phyloP scores from a whole-genome alignment of 257 asterid species.

The Salvia hispanica region DNA sequence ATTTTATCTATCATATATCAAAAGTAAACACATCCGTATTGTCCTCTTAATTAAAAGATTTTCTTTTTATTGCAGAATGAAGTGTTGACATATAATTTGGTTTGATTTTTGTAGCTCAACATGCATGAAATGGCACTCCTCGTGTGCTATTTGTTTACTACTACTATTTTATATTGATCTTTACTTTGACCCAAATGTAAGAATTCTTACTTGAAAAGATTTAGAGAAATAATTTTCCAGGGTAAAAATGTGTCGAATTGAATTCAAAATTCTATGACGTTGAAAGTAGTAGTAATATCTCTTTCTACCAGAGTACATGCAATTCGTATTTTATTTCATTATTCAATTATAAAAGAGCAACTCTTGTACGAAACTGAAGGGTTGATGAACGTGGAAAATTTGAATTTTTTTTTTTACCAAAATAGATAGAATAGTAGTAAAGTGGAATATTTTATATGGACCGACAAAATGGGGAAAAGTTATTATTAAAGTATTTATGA shows the following conservation, averaged over 20 bases:
- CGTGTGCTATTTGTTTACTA: conserved; percentile 2
- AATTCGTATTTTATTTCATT: background rate
- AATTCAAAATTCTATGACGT: background rate
- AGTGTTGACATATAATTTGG: background rate
- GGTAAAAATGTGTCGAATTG: background rate
- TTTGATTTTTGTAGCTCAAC: background rate
- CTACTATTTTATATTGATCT: background rate
- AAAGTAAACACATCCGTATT: no score
- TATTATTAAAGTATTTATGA: no score
- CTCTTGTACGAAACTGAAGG: background rate
- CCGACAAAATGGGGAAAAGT: no score
- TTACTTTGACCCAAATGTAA: background rate
- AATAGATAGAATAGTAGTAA: no score
- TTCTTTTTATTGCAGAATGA: background rate
- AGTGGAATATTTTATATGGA: no score
- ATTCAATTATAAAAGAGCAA: background rate
- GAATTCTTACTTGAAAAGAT: background rate
- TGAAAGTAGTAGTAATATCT: background rate
- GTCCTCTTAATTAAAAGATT: no score
- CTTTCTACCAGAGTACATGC: background rate
- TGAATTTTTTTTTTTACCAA: no score
- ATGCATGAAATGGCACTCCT: background rate
- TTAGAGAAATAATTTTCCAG: background rate
- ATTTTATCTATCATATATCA: no score
- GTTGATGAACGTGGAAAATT: background rate